Evolutionary conservation across 2,329 filamentous ascomycete genomes (phyloP).

Genomic region (Xylaria arbuscula): DNA sequence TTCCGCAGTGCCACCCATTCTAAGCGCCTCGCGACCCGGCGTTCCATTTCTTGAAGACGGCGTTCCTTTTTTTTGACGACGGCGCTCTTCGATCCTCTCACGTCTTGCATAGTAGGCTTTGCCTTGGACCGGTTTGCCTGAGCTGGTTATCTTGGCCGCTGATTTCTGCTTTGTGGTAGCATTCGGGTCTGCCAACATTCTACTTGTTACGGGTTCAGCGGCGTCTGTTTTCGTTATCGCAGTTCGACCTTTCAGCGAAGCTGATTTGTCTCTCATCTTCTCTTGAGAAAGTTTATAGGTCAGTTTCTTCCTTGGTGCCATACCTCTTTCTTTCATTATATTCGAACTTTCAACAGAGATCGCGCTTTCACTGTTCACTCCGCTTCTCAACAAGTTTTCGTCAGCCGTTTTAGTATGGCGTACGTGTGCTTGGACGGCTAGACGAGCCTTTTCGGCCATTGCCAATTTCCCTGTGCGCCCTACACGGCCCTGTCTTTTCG

Average conservation of each 20-base stretch:
- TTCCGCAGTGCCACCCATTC: too few species aligned
- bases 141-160: neutral
- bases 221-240: too few species aligned
- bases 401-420: constrained; percentile 35
- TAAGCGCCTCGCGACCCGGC: too few species aligned
- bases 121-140: neutral
- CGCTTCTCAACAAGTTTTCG: constrained; percentile 20
- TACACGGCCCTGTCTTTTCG: constrained; percentile 30
- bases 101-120: too few species aligned
- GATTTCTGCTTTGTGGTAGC: neutral
- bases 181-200: neutral
- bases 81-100: neutral
- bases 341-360: neutral
- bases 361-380: constrained; percentile 14
- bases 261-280: neutral
- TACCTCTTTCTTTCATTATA: constrained; percentile 23
- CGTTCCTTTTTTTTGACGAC: neutral
- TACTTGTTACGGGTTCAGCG: too few species aligned
- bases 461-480: constrained; percentile 28
- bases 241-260: neutral
- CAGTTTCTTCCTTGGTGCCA: neutral
- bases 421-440: constrained; percentile 32
- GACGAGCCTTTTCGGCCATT: constrained; percentile 18
- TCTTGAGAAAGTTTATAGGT: neutral
- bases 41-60: neutral